These are phyloP conservation scores for Daldinia sp. DNA, from an alignment of 2,329 filamentous ascomycete genomes.

Conservation along the genomic window DNA sequence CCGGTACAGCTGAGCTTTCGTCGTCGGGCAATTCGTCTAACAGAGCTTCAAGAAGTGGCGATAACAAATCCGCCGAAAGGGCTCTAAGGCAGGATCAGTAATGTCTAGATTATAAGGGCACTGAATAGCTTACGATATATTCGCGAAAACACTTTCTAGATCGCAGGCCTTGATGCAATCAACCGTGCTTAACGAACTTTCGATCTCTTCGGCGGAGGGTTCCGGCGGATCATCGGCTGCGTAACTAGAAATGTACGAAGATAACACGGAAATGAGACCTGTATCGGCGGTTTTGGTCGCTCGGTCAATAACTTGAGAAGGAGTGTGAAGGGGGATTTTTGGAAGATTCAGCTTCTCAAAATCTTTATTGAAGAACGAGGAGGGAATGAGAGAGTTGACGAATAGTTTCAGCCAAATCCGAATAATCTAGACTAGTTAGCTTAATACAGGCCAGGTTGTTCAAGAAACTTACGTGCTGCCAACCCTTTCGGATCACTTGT, in stretches of 20 bases:
- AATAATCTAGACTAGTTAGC: slow-evolving; percentile 70
- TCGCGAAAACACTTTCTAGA: slow-evolving; percentile 81
- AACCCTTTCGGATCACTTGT: slow-evolving; percentile 75
- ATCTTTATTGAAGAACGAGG: slow-evolving; percentile 74
- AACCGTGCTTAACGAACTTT: slow-evolving; percentile 92
- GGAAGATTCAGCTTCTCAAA: slow-evolving; percentile 74
- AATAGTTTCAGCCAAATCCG: slow-evolving; percentile 96
- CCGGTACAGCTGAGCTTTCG: slow-evolving; percentile 69
- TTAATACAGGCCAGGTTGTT: background rate
- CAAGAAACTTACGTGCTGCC: slow-evolving; percentile 71
- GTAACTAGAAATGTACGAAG: slow-evolving; percentile 98
- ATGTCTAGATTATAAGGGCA: background rate
- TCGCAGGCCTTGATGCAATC: slow-evolving; percentile 93
- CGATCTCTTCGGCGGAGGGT: slow-evolving; percentile 94
- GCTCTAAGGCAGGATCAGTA: slow-evolving; percentile 54
- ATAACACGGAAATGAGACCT: slow-evolving; percentile 92
- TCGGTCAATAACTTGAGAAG: slow-evolving; percentile 91
- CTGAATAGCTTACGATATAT: slow-evolving; percentile 71
- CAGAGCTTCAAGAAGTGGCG: slow-evolving; percentile 74
- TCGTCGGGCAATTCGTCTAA: slow-evolving; percentile 89
- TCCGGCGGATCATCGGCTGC: slow-evolving; percentile 97
- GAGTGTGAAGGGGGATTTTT: slow-evolving; percentile 86
- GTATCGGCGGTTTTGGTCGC: slow-evolving; percentile 79
- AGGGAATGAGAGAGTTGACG: slow-evolving; percentile 89
- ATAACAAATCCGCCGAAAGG: slow-evolving; percentile 66